A percentile compares a stretch with the other conserved stretches of the same genome.
Conservation (phyloP, 2,329 filamentous ascomycete genomes). For the Penicillium sclerotigenum region DNA sequence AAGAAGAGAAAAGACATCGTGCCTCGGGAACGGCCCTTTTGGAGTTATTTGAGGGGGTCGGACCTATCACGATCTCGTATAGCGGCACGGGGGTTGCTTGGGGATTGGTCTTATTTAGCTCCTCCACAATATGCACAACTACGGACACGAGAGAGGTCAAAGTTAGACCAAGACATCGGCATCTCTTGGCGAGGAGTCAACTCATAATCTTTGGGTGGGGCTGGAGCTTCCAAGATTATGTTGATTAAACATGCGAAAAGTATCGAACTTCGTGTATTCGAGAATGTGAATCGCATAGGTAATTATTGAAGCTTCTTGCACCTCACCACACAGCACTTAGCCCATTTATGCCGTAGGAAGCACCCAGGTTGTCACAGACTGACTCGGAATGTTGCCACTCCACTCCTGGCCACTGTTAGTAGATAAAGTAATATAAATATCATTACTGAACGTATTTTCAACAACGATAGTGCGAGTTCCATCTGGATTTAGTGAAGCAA, state of each 20-base stretch:
- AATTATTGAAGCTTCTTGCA: neutral
- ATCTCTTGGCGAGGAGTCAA: neutral
- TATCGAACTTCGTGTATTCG: neutral
- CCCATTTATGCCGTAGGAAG: slow-evolving; percentile 15
- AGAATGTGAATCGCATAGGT: neutral
- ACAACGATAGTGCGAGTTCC: slow-evolving; percentile 47
- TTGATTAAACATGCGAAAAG: neutral
- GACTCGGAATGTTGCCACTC: slow-evolving; percentile 29
- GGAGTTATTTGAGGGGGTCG: neutral
- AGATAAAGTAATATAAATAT: slow-evolving; percentile 42
- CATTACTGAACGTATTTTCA: slow-evolving; percentile 48
- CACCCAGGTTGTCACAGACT: slow-evolving; percentile 32
- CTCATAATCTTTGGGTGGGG: too few relatives aligned
- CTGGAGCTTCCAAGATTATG: too few relatives aligned
- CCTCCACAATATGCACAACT: neutral
- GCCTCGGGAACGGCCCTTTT: neutral
- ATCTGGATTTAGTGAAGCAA: slow-evolving; percentile 50
- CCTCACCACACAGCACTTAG: neutral
- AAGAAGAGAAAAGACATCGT: neutral
- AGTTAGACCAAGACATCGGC: neutral
- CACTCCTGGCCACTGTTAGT: slow-evolving; percentile 24
- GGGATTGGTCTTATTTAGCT: neutral
- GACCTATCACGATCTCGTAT: neutral
- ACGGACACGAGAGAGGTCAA: neutral
- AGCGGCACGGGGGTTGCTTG: neutral